phyloP scores from a whole-genome alignment of 441 rosid genomes.

The California macrophylla region DNA sequence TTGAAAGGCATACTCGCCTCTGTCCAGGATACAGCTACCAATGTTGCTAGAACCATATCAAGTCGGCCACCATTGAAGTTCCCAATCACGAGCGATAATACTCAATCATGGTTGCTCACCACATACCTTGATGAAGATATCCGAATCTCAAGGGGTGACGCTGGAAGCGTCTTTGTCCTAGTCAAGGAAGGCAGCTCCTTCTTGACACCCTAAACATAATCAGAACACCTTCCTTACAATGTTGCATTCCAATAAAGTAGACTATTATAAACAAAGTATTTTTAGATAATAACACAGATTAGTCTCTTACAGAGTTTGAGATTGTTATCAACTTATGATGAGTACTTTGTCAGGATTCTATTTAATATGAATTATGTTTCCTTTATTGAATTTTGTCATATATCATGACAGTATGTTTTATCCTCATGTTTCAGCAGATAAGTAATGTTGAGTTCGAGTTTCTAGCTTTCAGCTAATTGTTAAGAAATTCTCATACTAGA shows the following conservation, averaged over 20 bases:
- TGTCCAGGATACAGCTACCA: slow-evolving; percentile 74
- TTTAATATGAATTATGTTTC: not conserved
- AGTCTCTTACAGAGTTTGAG: not conserved
- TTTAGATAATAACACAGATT: not conserved
- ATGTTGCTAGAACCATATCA: slow-evolving; percentile 76
- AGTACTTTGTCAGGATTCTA: not conserved
- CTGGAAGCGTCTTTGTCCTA: slow-evolving; percentile 74
- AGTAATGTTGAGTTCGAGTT: too few relatives aligned
- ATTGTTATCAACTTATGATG: not conserved
- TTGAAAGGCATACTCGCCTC: slow-evolving; percentile 65
- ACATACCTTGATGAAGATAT: slow-evolving; percentile 87
- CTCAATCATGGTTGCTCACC: slow-evolving; percentile 83
- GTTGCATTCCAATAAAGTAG: not conserved
- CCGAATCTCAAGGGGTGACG: slow-evolving; percentile 85
- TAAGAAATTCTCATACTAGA: too few relatives aligned
- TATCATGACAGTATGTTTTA: too few relatives aligned
- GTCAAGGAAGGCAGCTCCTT: slow-evolving; percentile 79
- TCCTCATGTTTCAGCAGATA: too few relatives aligned
- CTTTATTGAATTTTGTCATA: too few relatives aligned
- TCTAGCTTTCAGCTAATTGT: too few relatives aligned
- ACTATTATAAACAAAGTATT: not conserved
- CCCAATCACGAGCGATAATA: slow-evolving; percentile 47
- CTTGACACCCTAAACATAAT: slow-evolving; percentile 28
- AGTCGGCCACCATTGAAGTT: slow-evolving; percentile 89
- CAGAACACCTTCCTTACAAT: not conserved